A percentile compares a stretch with the other conserved stretches of the same genome.
Evolutionary conservation across 1,284 basidiomycete species (phyloP).

Genomic region (Mrakiaceae sp.): DNA sequence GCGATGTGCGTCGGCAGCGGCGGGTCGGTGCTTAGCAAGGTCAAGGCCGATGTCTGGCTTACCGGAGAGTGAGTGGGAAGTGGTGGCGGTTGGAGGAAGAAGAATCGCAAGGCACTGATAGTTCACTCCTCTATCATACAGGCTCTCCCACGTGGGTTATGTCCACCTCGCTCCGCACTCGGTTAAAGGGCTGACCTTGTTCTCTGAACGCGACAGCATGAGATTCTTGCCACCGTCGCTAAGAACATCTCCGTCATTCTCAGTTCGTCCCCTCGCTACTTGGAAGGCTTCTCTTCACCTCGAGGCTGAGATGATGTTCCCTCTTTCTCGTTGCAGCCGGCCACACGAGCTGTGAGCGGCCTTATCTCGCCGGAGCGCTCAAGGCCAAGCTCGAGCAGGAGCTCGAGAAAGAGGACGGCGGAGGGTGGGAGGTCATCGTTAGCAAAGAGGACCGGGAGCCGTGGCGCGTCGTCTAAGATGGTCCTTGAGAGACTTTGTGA

Average conservation of each 20-base stretch:
- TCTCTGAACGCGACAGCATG: constrained; percentile 46
- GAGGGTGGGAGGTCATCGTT: constrained; percentile 30
- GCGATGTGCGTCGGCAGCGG: constrained; percentile 81
- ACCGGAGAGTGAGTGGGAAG: constrained; percentile 53
- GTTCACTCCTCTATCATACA: not conserved
- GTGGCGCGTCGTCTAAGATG: constrained; percentile 22
- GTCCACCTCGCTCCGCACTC: constrained; percentile 1
- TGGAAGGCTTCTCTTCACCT: constrained; percentile 17
- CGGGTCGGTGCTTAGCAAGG: constrained; percentile 55
- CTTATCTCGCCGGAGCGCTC: constrained; percentile 57
- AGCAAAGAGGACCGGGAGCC: constrained; percentile 30
- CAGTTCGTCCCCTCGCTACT: constrained; percentile 41
- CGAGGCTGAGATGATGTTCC: constrained; percentile 7
- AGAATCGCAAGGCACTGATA: too few relatives aligned
- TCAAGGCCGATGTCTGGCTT: constrained; percentile 66
- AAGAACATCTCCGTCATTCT: constrained; percentile 63
- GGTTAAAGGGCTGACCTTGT: constrained; percentile 1
- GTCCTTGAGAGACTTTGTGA: not conserved
- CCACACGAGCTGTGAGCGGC: constrained; percentile 80
- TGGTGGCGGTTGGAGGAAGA: too few relatives aligned
- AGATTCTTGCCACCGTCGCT: constrained; percentile 64
- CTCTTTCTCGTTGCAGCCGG: constrained; percentile 38
- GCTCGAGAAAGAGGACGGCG: constrained; percentile 34
- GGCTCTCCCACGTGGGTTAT: constrained; percentile 61
- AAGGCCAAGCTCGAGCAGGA: constrained; percentile 49